Percentiles rank a stretch among this genome's conserved stretches.
These are phyloP conservation scores for Neospora caninum DNA, from an alignment of 169 alveolate genomes.

Conservation along the genomic window DNA sequence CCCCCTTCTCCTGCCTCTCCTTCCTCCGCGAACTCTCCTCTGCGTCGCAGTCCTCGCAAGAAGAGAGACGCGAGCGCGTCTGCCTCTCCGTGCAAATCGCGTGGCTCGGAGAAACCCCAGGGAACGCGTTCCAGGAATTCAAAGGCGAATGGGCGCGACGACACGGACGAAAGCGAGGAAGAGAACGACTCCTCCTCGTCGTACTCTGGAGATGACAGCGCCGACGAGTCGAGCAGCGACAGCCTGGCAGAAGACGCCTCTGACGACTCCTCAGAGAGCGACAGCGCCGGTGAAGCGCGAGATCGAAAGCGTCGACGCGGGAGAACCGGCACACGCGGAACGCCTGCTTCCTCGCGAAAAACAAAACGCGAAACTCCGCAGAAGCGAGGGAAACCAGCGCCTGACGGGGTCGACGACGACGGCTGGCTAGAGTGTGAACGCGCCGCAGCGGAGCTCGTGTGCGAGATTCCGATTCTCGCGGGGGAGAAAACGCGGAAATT, in stretches of 20 bases:
- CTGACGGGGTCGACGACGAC: not conserved
- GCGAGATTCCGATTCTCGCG: not conserved
- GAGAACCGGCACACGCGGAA: not conserved
- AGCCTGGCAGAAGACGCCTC: not conserved
- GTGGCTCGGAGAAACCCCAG: too few species aligned
- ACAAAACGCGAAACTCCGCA: too few species aligned
- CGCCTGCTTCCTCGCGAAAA: not conserved
- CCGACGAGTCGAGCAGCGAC: not conserved
- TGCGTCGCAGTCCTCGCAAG: not conserved
- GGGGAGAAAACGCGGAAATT: constrained; percentile 6
- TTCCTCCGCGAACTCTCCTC: not conserved
- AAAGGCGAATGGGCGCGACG: too few species aligned
- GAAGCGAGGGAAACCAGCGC: not conserved
- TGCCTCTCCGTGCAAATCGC: too few species aligned
- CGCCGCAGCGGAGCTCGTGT: not conserved
- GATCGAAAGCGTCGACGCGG: not conserved
- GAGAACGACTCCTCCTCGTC: not conserved
- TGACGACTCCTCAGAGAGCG: not conserved
- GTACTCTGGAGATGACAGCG: not conserved
- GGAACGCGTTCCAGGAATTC: too few species aligned
- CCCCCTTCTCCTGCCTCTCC: not conserved
- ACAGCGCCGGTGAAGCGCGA: not conserved
- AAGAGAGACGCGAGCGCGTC: not conserved
- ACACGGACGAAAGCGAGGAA: too few species aligned
- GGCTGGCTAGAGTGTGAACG: constrained; percentile 21